phyloP scores from a whole-genome alignment of 768 basidiomycete genomes.

The Collybiopsis luxurians region DNA sequence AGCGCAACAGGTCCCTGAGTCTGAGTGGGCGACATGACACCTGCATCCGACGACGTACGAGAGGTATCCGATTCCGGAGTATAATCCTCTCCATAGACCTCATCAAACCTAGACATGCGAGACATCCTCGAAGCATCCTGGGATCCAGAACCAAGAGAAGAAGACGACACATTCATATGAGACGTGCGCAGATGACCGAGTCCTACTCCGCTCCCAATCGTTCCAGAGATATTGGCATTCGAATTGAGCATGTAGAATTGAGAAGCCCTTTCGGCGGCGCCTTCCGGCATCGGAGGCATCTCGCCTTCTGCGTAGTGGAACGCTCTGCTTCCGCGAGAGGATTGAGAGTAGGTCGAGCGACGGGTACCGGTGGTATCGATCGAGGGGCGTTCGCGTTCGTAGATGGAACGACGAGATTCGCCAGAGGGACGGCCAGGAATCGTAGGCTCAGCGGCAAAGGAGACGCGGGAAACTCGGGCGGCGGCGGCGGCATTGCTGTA shows the following conservation, averaged over 20 bases:
- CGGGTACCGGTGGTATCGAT: conserved; percentile 4
- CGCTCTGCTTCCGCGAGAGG: conserved; percentile 20
- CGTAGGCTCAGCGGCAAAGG: conserved; percentile 60
- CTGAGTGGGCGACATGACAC: conserved; percentile 18
- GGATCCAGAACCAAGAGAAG: not conserved
- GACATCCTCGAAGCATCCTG: not conserved
- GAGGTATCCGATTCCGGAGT: not conserved
- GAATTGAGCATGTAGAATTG: not conserved
- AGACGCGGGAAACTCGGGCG: conserved; percentile 56
- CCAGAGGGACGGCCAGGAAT: conserved; percentile 36
- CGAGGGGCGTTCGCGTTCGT: conserved; percentile 16
- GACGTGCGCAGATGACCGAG: not conserved
- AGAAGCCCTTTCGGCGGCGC: conserved; percentile 2
- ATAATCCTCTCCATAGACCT: conserved; percentile 4
- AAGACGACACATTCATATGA: not conserved
- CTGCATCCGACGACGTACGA: not conserved
- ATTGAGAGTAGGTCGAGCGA: conserved; percentile 4
- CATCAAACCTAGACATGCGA: conserved; percentile 6
- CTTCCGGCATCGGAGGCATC: conserved; percentile 10
- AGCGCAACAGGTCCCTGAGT: conserved; percentile 15
- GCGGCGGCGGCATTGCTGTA: conserved; percentile 21
- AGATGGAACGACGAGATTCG: conserved; percentile 31
- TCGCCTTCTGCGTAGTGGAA: conserved; percentile 7
- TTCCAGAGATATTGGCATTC: not conserved
- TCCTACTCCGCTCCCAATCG: not conserved